A percentile compares a stretch with the other conserved stretches of the same genome.
phyloP scores from a whole-genome alignment of 208 protist genomes.

The Leishmania guyanensis region DNA sequence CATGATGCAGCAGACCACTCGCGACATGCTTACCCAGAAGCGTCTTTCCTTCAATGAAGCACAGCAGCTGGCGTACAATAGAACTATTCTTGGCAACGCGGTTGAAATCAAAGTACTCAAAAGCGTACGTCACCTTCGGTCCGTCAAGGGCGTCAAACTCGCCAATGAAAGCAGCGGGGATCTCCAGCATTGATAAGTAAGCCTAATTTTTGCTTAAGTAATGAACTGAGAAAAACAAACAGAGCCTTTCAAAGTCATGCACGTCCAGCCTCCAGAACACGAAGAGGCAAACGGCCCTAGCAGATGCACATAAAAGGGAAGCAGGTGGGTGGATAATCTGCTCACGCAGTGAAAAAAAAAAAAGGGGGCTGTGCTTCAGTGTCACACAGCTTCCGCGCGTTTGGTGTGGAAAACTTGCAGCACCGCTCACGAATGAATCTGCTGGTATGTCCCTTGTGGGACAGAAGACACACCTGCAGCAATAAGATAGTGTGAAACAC shows the following conservation, averaged over 20 bases:
- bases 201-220: neutral
- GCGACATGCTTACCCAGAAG: constrained; percentile 40
- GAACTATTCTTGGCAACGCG: constrained; percentile 6
- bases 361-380: neutral
- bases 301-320: neutral
- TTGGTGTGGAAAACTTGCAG: neutral
- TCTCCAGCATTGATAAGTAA: constrained; percentile 19
- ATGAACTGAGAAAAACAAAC: neutral
- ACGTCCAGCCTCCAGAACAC: constrained; percentile 3
- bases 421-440: neutral
- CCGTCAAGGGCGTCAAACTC: constrained; percentile 83
- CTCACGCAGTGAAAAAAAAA: neutral
- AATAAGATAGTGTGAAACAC: neutral
- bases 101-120: constrained; percentile 67
- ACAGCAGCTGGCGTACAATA: constrained; percentile 21
- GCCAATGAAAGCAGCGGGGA: constrained; percentile 68
- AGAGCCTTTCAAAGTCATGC: neutral
- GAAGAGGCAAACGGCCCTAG: neutral
- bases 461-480: neutral
- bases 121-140: constrained; percentile 60
- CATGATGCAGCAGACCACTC: constrained; percentile 50
- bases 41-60: constrained; percentile 31
- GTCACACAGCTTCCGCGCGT: too few relatives aligned
- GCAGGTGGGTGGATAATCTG: neutral
- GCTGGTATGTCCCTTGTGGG: neutral